Evolutionary conservation across 768 basidiomycete genomes (phyloP).

Genomic region (Podaxis rugospora): DNA sequence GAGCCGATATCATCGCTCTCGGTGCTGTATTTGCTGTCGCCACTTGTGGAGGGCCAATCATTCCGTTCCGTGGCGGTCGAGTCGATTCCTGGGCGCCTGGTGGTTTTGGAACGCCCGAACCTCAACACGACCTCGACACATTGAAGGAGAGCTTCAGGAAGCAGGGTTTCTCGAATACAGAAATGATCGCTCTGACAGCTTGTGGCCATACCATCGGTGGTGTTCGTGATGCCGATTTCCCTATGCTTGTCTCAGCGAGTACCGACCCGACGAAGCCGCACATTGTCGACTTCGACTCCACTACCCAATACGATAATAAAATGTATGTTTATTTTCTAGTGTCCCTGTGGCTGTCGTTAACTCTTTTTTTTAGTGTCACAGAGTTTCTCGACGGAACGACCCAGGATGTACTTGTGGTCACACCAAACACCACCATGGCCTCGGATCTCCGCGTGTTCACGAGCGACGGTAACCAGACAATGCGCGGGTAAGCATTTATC

Average conservation of each 20-base stretch:
- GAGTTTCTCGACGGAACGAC: conserved; percentile 33
- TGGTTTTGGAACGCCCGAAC: conserved; percentile 36
- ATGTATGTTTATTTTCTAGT: conserved; percentile 22
- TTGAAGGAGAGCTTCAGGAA: conserved; percentile 35
- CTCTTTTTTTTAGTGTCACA: conserved; percentile 21
- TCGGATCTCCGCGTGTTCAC: conserved; percentile 32
- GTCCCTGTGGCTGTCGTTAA: background rate
- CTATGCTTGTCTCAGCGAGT: conserved; percentile 33
- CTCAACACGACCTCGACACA: conserved; percentile 34
- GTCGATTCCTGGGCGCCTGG: conserved; percentile 35
- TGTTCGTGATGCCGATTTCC: conserved; percentile 42
- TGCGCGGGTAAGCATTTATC: conserved; percentile 20
- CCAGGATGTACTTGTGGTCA: conserved; percentile 29
- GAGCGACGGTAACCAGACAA: conserved; percentile 30
- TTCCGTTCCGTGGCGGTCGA: conserved; percentile 39
- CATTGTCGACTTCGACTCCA: conserved; percentile 36
- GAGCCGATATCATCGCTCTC: conserved; percentile 40
- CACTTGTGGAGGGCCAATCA: conserved; percentile 42
- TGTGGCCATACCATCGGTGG: conserved; percentile 51
- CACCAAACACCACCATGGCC: conserved; percentile 28
- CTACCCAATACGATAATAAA: conserved; percentile 36
- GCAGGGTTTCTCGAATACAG: conserved; percentile 37
- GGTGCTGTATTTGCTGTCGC: conserved; percentile 32
- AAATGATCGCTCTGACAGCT: conserved; percentile 48
- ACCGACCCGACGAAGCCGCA: conserved; percentile 19